Base-by-base conservation (phyloP, 2,329 filamentous ascomycete species). In the Trichocomaceae sp. region DNA sequence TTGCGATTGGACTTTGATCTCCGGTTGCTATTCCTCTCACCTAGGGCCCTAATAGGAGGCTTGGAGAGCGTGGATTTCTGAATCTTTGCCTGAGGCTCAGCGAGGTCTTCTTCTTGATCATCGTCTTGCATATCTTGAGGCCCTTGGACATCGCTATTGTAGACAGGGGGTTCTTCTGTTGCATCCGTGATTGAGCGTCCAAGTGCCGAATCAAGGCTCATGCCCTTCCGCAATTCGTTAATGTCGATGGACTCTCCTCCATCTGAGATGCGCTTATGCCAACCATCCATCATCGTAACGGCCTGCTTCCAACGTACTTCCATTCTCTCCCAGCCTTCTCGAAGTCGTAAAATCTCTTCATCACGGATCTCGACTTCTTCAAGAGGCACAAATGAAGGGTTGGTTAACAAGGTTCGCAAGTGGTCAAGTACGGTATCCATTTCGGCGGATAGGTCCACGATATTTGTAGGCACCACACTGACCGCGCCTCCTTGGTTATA, bases 281-380 rank as follows among this genome's bases (percentile, higher is more conserved):
- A 97, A 33, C 87, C 85, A 60, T 96, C 89, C 76, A 99, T 95
- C 73, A 99, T 83, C 35, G 83, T 80, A 12, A 97, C 85, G 1
- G 93, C 89, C 66, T 97, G 92, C 60, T 84, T 85, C 90, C 93
- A 96, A 50, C 90, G 83, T 20, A 77, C 81, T 70, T 97, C 91
- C 88, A 97, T 96, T 72, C 87, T 90, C 68, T 95, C 88, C 86
- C 92, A 95, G 15, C 91, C 90, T 54, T 87, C 83, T 53, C 89
- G 84, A 47, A 99, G 77, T 50, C 88, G 82, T 51, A 81, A 79
- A 60, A 99, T 97, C 68, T 96, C 91, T 57, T 95, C 87, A 60
- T 99, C 92, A 53, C 92, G 84, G n/a, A 90, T 75, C 65, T 95
- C 86, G 2, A 99, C 90, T 69, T 97, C 93, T 64, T 97, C 93